These are phyloP conservation scores for Brassica incana DNA, from an alignment of 345 rosid genomes.

Conservation along the genomic window DNA sequence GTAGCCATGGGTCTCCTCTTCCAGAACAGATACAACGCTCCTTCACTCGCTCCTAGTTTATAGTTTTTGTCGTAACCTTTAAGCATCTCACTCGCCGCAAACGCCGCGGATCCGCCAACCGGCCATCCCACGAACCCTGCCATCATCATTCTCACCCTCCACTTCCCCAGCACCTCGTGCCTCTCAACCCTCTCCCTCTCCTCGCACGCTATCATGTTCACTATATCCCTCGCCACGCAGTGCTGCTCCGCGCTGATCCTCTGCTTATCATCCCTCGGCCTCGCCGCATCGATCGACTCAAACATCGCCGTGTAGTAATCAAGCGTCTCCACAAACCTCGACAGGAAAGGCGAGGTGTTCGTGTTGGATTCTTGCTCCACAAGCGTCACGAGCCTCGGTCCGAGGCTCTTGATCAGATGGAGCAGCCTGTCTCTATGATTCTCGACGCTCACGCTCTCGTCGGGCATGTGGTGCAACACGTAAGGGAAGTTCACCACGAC, in stretches of 20 bases:
- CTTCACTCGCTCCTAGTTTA: constrained; percentile 50
- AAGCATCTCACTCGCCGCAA: constrained; percentile 47
- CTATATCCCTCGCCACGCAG: constrained; percentile 84
- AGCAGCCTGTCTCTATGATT: constrained; percentile 83
- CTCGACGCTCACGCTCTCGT: constrained; percentile 77
- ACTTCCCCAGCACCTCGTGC: constrained; percentile 71
- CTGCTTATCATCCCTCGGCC: constrained; percentile 59
- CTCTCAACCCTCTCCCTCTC: constrained; percentile 77
- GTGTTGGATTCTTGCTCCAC: constrained; percentile 85
- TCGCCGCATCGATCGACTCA: constrained; percentile 66
- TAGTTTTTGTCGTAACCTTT: constrained; percentile 53
- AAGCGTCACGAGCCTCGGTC: constrained; percentile 72
- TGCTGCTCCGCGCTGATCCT: constrained; percentile 81
- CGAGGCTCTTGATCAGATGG: constrained; percentile 79
- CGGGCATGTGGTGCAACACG: constrained; percentile 95
- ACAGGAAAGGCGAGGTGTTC: constrained; percentile 69
- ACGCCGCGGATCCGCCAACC: constrained; percentile 42
- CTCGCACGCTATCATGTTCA: constrained; percentile 87
- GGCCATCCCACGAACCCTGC: constrained; percentile 62
- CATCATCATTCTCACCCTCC: constrained; percentile 67
- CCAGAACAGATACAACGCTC: constrained; percentile 70
- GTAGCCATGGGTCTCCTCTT: constrained; percentile 67
- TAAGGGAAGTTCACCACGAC: constrained; percentile 82
- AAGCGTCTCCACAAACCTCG: constrained; percentile 61
- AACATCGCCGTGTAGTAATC: constrained; percentile 82